Conservation (phyloP, 1,139 yeast species). For the Pichia norvegensis region DNA sequence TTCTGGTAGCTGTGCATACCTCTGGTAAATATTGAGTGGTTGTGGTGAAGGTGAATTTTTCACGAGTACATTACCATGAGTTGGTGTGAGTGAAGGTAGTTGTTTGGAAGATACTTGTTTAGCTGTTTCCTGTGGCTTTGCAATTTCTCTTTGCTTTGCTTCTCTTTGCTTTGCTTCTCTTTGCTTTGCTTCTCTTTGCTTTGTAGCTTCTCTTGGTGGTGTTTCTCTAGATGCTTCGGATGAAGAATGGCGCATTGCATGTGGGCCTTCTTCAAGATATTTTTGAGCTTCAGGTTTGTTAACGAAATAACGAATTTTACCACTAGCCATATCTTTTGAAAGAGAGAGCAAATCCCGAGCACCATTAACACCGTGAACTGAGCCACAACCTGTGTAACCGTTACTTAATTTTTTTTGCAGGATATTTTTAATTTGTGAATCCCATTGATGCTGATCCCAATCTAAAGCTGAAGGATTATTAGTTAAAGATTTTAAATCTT, state of each 20-base stretch:
- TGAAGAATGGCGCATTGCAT: constrained; percentile 6
- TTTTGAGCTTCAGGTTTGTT: constrained; percentile 12
- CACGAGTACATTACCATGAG: not conserved
- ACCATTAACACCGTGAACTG: constrained; percentile 52
- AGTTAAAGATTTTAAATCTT: constrained; percentile 43
- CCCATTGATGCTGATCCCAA: constrained; percentile 75
- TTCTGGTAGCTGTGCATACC: constrained; percentile 26
- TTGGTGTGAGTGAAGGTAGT: constrained; percentile 2
- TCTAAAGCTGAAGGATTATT: constrained; percentile 30
- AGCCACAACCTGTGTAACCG: constrained; percentile 85
- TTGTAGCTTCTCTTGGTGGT: no score
- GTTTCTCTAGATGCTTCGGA: no score
- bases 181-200: no score
- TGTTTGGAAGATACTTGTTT: not conserved
- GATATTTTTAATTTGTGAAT: constrained; percentile 50
- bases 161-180: no score
- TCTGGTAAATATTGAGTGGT: constrained; percentile 26
- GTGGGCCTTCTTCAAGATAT: constrained; percentile 11
- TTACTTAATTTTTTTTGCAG: constrained; percentile 54
- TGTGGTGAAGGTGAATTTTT: constrained; percentile 21
- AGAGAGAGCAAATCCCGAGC: constrained; percentile 42
- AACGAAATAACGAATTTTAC: constrained; percentile 11
- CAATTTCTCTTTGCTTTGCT: no score
- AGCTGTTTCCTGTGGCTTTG: not conserved
- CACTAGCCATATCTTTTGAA: constrained; percentile 23